Percentiles rank a stretch among this genome's conserved stretches.
Conservation (phyloP, 208 protist species). For the Leishmania turanica region DNA sequence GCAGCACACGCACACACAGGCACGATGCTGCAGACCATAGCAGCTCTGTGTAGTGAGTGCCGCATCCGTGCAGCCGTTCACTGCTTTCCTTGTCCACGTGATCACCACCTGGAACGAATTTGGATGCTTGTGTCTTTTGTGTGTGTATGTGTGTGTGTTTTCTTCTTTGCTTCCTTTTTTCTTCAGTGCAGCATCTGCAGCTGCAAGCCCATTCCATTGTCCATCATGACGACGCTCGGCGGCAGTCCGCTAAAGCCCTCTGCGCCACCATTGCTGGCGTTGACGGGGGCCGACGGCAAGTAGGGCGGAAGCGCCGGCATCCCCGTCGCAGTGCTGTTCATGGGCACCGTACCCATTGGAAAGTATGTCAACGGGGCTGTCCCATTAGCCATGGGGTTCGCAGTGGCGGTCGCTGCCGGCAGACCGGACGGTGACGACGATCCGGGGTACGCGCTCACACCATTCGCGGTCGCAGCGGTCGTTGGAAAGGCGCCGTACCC, state of each 20-base stretch:
- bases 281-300: not conserved
- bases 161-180: not conserved
- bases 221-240: conserved; percentile 7
- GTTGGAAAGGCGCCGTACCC: conserved; percentile 5
- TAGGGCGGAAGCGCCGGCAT: conserved; percentile 8
- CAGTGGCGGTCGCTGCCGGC: not conserved
- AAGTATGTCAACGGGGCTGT: conserved; percentile 6
- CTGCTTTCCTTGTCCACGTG: not conserved
- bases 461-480: not conserved
- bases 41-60: not conserved
- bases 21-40: not conserved
- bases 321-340: not conserved
- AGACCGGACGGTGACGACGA: not conserved
- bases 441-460: not conserved
- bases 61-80: not conserved
- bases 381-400: not conserved
- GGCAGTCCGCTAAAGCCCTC: not conserved
- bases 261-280: not conserved
- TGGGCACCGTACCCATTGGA: conserved; percentile 5
- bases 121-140: not conserved
- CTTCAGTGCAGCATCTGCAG: conserved; percentile 24
- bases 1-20: not conserved
- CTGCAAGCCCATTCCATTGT: conserved; percentile 14
- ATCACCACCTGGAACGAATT: not conserved
- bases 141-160: not conserved